Evolutionary conservation across 1,284 basidiomycete genomes (phyloP).

Genomic region (Trichosporon ovoides): DNA sequence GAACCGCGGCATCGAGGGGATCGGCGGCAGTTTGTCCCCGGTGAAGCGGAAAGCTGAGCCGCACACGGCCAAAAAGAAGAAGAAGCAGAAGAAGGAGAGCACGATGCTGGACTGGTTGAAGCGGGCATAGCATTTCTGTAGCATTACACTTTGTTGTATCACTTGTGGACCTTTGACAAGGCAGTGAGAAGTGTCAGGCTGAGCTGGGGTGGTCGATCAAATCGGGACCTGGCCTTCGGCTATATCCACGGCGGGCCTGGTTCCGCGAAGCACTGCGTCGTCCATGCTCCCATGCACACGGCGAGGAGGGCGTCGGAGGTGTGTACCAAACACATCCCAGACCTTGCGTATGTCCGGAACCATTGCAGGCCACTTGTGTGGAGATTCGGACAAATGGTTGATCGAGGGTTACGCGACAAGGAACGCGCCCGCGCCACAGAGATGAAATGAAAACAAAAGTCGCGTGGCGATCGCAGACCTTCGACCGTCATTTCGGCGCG

Average conservation of each 20-base stretch:
- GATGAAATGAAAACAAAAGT: conserved; percentile 1
- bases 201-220: no score
- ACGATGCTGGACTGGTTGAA: conserved; percentile 29
- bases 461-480: neutral
- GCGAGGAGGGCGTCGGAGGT: no score
- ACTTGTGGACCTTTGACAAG: no score
- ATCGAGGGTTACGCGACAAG: neutral
- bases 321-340: no score
- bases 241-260: no score
- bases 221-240: no score
- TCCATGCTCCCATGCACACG: no score
- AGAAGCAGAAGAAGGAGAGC: conserved; percentile 11
- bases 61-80: neutral
- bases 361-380: no score
- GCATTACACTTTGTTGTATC: neutral
- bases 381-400: neutral
- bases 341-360: no score
- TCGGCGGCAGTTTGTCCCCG: conserved; percentile 20
- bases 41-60: conserved; percentile 13
- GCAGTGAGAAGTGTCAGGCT: no score
- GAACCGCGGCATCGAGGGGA: conserved; percentile 34
- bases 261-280: no score
- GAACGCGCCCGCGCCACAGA: conserved; percentile 1
- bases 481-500: neutral
- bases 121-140: neutral